These are phyloP conservation scores for Hypoxylon sp. DNA, from an alignment of 2,329 filamentous ascomycete species.

Conservation along the genomic window DNA sequence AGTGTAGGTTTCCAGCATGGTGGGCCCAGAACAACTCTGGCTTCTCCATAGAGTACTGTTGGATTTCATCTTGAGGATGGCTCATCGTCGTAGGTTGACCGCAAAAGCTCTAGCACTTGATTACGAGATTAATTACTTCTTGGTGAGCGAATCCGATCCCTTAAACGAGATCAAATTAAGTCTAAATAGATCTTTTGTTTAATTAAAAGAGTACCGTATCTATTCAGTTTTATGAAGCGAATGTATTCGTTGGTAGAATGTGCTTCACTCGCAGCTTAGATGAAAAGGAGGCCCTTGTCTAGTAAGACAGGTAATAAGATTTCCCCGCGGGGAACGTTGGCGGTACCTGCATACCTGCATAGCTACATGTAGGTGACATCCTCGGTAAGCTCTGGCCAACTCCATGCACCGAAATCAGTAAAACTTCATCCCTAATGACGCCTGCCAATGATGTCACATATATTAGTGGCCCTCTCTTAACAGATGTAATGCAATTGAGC, in stretches of 20 bases:
- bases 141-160: background rate
- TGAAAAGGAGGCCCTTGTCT: conserved; percentile 19
- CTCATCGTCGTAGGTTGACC: conserved; percentile 44
- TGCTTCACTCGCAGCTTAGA: background rate
- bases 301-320: conserved; percentile 38
- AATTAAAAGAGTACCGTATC: background rate
- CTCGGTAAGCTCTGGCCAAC: conserved; percentile 30
- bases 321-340: conserved; percentile 34
- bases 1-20: conserved; percentile 81
- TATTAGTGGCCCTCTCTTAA: background rate
- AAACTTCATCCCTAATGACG: background rate
- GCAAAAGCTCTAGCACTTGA: background rate
- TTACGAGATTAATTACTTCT: conserved; percentile 4
- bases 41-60: conserved; percentile 71
- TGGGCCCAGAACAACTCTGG: conserved; percentile 81
- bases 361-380: conserved; percentile 24
- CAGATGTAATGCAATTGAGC: background rate
- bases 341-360: conserved; percentile 19
- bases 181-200: background rate
- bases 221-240: conserved; percentile 6
- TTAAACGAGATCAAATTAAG: background rate
- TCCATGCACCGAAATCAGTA: conserved; percentile 18
- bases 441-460: background rate
- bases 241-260: background rate
- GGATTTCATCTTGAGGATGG: conserved; percentile 65